A percentile compares a stretch with the other conserved stretches of the same genome.
These are phyloP conservation scores for Pseudohyphozyma bogoriensis DNA, from an alignment of 768 basidiomycete species.

Conservation along the genomic window DNA sequence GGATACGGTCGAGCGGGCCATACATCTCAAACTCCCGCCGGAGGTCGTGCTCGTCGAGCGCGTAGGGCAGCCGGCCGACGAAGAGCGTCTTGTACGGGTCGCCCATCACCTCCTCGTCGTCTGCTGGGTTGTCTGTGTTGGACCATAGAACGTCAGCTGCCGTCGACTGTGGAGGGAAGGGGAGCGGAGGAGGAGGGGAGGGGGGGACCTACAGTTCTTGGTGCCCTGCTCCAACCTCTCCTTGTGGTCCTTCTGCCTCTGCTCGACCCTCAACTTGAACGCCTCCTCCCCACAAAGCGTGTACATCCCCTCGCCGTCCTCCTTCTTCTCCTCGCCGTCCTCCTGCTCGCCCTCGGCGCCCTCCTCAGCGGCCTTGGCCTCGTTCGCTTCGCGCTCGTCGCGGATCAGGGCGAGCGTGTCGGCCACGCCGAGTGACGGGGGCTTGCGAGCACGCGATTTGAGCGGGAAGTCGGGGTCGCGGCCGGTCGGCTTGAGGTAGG, in stretches of 20 bases:
- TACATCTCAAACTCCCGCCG: constrained; percentile 91
- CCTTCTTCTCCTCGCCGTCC: constrained; percentile 48
- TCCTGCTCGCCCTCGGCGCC: constrained; percentile 7
- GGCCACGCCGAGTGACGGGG: constrained; percentile 63
- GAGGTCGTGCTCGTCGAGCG: constrained; percentile 80
- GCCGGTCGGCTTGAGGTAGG: constrained; percentile 74
- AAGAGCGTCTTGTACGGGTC: constrained; percentile 99
- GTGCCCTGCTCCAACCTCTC: constrained; percentile 2
- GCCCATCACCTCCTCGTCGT: constrained; percentile 79
- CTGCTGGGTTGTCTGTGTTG: constrained; percentile 86
- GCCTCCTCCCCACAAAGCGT: constrained; percentile 52
- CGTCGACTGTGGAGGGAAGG: neutral
- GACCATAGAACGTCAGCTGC: too few relatives aligned
- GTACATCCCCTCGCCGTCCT: constrained; percentile 41
- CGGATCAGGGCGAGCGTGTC: constrained; percentile 58
- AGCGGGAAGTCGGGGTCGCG: constrained; percentile 54
- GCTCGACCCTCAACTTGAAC: constrained; percentile 63
- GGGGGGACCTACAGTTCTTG: neutral
- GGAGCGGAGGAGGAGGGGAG: neutral
- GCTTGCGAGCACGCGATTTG: constrained; percentile 22
- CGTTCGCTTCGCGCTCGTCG: constrained; percentile 60
- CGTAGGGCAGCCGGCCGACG: constrained; percentile 85
- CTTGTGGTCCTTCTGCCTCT: constrained; percentile 43
- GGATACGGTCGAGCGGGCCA: constrained; percentile 85
- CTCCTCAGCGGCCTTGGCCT: constrained; percentile 31